Percentiles rank a stretch among this genome's conserved stretches.
Conservation (phyloP, 2,329 filamentous ascomycete genomes). For the Acephala macrosclerotiorum region DNA sequence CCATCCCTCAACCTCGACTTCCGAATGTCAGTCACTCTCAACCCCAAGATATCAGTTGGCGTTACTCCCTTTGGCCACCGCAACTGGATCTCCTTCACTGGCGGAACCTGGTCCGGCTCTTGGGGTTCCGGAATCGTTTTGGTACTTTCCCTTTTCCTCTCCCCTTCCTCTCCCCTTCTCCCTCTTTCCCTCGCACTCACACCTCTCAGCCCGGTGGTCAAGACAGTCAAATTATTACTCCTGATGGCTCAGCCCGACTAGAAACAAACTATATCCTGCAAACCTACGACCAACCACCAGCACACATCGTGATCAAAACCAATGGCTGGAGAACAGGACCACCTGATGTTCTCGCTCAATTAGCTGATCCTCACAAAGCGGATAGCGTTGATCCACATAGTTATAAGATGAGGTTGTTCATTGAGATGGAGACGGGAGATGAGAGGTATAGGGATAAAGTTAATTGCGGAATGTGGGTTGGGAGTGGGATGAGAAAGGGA, state of each 20-base stretch:
- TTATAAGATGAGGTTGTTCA: conserved; percentile 58
- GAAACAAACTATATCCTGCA: conserved; percentile 59
- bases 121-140: conserved; percentile 58
- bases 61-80: conserved; percentile 50
- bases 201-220: conserved; percentile 46
- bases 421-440: conserved; percentile 58
- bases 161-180: background rate
- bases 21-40: conserved; percentile 55
- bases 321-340: conserved; percentile 56
- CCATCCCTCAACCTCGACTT: conserved; percentile 58
- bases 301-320: conserved; percentile 54
- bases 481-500: conserved; percentile 55
- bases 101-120: conserved; percentile 55
- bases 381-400: conserved; percentile 40
- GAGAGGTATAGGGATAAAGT: conserved; percentile 56
- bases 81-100: conserved; percentile 57
- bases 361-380: conserved; percentile 37
- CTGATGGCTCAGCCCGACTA: conserved; percentile 44
- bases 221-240: conserved; percentile 45
- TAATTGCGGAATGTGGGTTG: conserved; percentile 59
- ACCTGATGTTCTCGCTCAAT: conserved; percentile 45
- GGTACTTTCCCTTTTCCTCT: conserved; percentile 25
- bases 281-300: conserved; percentile 55
- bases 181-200: conserved; percentile 6
- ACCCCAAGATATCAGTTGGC: conserved; percentile 53